phyloP scores from a whole-genome alignment of 225 moss, liverwort and hornwort species.

The Pseudisothecium myosuroides region DNA sequence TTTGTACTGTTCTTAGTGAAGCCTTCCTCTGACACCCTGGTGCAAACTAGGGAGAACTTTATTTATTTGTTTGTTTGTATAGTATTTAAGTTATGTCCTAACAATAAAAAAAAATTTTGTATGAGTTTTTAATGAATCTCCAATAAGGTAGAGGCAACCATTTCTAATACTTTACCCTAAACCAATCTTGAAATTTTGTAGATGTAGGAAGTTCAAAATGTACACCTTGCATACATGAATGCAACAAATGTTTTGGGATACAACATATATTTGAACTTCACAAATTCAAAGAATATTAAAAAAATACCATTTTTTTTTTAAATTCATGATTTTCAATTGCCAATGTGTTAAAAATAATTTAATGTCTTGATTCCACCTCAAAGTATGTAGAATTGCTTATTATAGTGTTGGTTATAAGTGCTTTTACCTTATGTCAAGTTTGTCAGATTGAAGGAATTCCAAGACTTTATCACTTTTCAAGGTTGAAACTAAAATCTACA shows the following conservation, averaged over 20 bases:
- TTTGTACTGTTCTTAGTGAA: background rate
- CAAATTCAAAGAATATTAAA: background rate
- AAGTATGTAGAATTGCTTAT: background rate
- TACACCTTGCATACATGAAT: background rate
- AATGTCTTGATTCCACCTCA: background rate
- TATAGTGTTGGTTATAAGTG: background rate
- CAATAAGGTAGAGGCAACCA: background rate
- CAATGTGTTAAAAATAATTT: background rate
- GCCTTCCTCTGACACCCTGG: no score
- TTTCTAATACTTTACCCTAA: fast-evolving
- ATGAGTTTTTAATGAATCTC: background rate
- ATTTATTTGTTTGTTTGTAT: no score
- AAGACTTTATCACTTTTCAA: background rate
- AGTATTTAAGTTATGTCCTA: no score
- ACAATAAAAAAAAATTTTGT: background rate
- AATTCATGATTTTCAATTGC: background rate
- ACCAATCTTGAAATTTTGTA: background rate
- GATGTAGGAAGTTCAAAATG: background rate
- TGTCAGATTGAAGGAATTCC: background rate
- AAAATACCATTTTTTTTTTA: background rate
- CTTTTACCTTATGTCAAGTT: background rate
- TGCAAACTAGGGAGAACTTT: background rate
- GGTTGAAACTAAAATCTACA: background rate
- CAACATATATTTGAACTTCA: background rate
- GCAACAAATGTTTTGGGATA: fast-evolving